A percentile compares a stretch with the other conserved stretches of the same genome.
phyloP scores from a whole-genome alignment of 441 rosid genomes.

The Adansonia madagascariensis region DNA sequence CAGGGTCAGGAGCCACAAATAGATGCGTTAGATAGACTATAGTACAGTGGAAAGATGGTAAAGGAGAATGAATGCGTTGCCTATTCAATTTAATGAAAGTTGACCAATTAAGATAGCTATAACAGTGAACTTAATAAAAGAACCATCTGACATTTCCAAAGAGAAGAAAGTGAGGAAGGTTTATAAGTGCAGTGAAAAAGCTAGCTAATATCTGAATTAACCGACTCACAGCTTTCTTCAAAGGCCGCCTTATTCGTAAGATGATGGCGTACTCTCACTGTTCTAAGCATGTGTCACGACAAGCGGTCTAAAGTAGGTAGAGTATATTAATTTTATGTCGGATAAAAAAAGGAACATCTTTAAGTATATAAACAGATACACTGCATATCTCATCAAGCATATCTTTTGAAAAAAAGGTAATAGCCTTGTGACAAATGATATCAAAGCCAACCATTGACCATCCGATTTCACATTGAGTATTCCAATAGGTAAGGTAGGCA shows the following conservation, averaged over 20 bases:
- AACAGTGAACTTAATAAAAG: background rate
- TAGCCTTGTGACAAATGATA: too few species aligned
- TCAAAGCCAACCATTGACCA: too few species aligned
- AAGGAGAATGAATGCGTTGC: slow-evolving; percentile 1
- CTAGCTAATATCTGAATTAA: background rate
- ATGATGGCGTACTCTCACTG: background rate
- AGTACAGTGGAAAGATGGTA: background rate
- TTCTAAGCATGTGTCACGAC: background rate
- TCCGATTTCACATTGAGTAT: too few species aligned
- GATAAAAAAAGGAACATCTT: too few species aligned
- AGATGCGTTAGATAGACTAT: background rate
- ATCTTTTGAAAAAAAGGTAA: too few species aligned
- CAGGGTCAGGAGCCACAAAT: background rate
- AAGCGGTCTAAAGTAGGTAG: too few species aligned
- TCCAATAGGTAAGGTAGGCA: too few species aligned
- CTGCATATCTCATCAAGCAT: too few species aligned
- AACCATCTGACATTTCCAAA: background rate
- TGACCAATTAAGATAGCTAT: background rate
- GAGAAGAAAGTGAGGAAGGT: background rate
- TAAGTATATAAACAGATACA: too few species aligned
- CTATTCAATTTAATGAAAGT: background rate
- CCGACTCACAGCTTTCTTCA: background rate
- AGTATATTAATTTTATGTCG: too few species aligned
- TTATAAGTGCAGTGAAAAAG: background rate
- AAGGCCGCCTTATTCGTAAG: background rate